A percentile compares a stretch with the other conserved stretches of the same genome.
phyloP scores from a whole-genome alignment of 2,329 filamentous ascomycete species.

The Fusarium sp. region DNA sequence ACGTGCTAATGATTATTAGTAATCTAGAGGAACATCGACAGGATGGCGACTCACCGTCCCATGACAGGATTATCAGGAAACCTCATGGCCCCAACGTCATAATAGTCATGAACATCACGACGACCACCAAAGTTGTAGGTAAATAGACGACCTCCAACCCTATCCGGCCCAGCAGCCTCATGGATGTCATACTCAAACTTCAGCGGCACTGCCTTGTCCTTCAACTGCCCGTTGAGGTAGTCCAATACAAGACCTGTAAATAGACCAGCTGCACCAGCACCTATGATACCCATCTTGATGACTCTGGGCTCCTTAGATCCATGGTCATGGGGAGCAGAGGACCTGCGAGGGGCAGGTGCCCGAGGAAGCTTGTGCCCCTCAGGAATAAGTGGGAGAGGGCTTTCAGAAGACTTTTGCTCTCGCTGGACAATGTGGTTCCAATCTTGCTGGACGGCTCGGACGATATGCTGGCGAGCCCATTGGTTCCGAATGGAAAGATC shows the following conservation, averaged over 20 bases:
- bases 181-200: constrained; percentile 55
- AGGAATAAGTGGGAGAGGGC: background rate
- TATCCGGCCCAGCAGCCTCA: constrained; percentile 48
- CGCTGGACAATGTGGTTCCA: constrained; percentile 9
- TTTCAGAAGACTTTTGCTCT: background rate
- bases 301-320: background rate
- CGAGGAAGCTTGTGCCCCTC: background rate
- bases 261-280: background rate
- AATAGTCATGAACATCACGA: constrained; percentile 31
- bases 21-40: rapidly evolving
- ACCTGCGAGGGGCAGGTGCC: background rate
- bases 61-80: constrained; percentile 53
- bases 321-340: constrained; percentile 4
- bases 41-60: constrained; percentile 21
- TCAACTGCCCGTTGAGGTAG: background rate
- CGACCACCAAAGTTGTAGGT: constrained; percentile 50
- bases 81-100: constrained; percentile 58
- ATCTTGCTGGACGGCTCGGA: constrained; percentile 3
- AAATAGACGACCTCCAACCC: constrained; percentile 54
- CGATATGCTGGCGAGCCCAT: constrained; percentile 9
- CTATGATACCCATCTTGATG: background rate
- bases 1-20: constrained; percentile 13
- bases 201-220: constrained; percentile 7
- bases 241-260: background rate
- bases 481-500: constrained; percentile 12